A percentile compares a stretch with the other conserved stretches of the same genome.
phyloP scores from a whole-genome alignment of 73 alveolate genomes.

The Urostyla sp. region DNA sequence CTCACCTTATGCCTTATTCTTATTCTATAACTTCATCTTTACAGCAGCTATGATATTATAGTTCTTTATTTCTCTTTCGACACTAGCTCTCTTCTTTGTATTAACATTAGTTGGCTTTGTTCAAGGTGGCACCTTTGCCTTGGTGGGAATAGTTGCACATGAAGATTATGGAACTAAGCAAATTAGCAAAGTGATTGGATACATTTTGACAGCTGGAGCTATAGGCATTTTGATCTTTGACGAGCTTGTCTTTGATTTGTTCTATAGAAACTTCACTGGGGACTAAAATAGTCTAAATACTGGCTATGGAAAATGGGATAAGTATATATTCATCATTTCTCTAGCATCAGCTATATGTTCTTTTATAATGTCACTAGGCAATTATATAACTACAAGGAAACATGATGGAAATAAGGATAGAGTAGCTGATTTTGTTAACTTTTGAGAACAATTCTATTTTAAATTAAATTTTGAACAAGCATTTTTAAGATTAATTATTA shows the following conservation, averaged over 20 bases:
- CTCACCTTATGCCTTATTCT: conserved; percentile 15
- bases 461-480: too few species aligned
- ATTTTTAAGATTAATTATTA: too few species aligned
- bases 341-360: background rate
- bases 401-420: conserved; percentile 29
- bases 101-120: conserved; percentile 1
- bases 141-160: conserved; percentile 28
- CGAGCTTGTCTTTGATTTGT: background rate
- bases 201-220: conserved; percentile 39
- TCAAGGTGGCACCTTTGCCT: background rate
- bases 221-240: conserved; percentile 16
- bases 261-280: conserved; percentile 14
- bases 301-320: conserved; percentile 36
- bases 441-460: too few species aligned
- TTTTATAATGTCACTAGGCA: conserved; percentile 22
- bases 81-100: conserved; percentile 13
- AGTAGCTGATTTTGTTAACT: conserved; percentile 33
- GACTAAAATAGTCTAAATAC: too few species aligned
- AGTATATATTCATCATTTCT: background rate
- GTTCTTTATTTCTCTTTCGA: background rate
- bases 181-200: conserved; percentile 15
- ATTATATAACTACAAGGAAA: conserved; percentile 13
- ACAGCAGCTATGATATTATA: background rate
- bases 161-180: conserved; percentile 42
- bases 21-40: conserved; percentile 10